A percentile compares a stretch with the other conserved stretches of the same genome.
phyloP scores from a whole-genome alignment of 2,329 filamentous ascomycete species.

The Aspergillus eucalypticola region DNA sequence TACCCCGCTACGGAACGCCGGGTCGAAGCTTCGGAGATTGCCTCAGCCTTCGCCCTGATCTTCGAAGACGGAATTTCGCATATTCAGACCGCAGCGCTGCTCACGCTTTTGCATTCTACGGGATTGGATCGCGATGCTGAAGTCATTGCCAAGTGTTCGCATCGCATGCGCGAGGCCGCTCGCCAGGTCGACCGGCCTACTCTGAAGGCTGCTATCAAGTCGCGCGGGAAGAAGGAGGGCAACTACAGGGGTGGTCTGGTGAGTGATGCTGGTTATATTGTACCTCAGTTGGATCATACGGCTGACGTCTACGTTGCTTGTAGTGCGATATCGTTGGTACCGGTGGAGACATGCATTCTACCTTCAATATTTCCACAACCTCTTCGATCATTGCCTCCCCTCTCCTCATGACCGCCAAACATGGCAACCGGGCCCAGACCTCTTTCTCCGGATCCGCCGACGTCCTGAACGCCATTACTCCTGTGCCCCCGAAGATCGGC shows the following conservation, averaged over 20 bases:
- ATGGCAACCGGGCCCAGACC: conserved; percentile 93
- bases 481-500: conserved; percentile 70
- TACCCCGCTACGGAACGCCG: conserved; percentile 46
- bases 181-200: conserved; percentile 66
- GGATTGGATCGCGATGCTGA: conserved; percentile 79
- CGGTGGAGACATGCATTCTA: conserved; percentile 93
- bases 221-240: conserved; percentile 66
- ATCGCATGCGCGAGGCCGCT: conserved; percentile 79
- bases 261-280: conserved; percentile 38
- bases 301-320: background rate
- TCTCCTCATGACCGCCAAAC: conserved; percentile 83
- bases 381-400: conserved; percentile 88
- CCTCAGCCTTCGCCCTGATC: conserved; percentile 83
- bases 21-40: conserved; percentile 78
- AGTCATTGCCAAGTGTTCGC: conserved; percentile 81
- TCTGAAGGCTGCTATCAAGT: conserved; percentile 62
- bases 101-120: conserved; percentile 91
- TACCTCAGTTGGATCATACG: background rate
- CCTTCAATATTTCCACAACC: conserved; percentile 97
- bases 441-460: conserved; percentile 96
- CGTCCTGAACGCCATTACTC: conserved; percentile 74
- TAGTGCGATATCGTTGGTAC: conserved; percentile 94
- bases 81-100: conserved; percentile 80
- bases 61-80: conserved; percentile 89
- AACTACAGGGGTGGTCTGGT: conserved; percentile 81